Percentiles rank a stretch among this genome's conserved stretches.
Conservation (phyloP, 1,284 basidiomycete genomes). For the Ustilago esculenta region DNA sequence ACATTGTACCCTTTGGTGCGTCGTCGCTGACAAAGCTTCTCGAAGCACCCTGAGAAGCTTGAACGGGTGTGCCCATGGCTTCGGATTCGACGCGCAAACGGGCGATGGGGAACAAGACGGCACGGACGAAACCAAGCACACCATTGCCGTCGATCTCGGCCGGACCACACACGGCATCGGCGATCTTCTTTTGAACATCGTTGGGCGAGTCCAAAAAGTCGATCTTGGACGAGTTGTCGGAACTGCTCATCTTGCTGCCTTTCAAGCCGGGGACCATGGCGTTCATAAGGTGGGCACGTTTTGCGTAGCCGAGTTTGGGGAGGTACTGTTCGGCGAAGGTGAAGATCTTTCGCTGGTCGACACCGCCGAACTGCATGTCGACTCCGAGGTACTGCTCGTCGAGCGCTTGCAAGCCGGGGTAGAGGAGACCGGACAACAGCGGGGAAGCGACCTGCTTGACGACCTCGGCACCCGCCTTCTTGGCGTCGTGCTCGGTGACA, state of each 20-base stretch:
- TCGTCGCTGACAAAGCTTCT: conserved; percentile 70
- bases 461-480: conserved; percentile 98
- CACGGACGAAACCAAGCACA: conserved; percentile 84
- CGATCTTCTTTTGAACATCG: conserved; percentile 87
- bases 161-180: conserved; percentile 85
- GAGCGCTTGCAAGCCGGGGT: conserved; percentile 94
- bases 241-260: conserved; percentile 98
- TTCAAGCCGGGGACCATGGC: conserved; percentile 93
- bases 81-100: conserved; percentile 51
- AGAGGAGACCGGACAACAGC: conserved; percentile 87
- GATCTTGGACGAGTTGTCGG: conserved; percentile 95
- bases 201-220: conserved; percentile 93
- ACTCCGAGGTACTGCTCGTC: conserved; percentile 96
- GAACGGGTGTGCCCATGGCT: conserved; percentile 35
- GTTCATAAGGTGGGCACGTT: conserved; percentile 98
- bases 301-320: conserved; percentile 89
- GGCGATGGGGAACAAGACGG: conserved; percentile 87
- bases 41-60: conserved; percentile 23
- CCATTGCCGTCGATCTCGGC: conserved; percentile 92
- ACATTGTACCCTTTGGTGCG: conserved; percentile 80
- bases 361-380: conserved; percentile 98
- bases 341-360: conserved; percentile 99
- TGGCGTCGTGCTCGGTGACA: conserved; percentile 94
- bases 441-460: conserved; percentile 97
- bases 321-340: conserved; percentile 96